Percentiles rank a stretch among this genome's conserved stretches.
Evolutionary conservation across 805 yeast species (phyloP).

Genomic region (Scheffersomyces ergatensis): DNA sequence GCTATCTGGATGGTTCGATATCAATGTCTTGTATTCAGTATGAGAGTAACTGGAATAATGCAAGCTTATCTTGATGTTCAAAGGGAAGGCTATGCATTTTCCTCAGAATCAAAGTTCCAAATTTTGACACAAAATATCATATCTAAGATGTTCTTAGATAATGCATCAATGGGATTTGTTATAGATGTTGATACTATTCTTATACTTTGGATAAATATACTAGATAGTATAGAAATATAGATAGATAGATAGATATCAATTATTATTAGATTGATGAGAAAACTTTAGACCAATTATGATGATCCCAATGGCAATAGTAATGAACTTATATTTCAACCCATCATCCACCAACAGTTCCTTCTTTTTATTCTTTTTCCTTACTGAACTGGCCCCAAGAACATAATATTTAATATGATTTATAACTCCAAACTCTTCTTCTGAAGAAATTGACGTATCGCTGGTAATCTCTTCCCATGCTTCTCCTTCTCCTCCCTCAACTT

Average conservation of each 20-base stretch:
- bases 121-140: too few relatives aligned
- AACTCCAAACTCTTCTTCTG: constrained; percentile 20
- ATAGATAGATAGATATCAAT: background rate
- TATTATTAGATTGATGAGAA: constrained; percentile 18
- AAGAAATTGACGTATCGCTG: constrained; percentile 9
- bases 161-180: too few relatives aligned
- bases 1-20: too few relatives aligned
- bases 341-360: constrained; percentile 33
- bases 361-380: constrained; percentile 4
- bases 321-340: constrained; percentile 38
- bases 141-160: too few relatives aligned
- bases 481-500: constrained; percentile 10
- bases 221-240: too few relatives aligned
- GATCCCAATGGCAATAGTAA: constrained; percentile 42
- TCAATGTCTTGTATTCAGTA: too few relatives aligned
- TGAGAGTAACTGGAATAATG: too few relatives aligned
- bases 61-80: too few relatives aligned
- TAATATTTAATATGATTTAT: constrained; percentile 34
- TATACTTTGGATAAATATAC: too few relatives aligned
- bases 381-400: constrained; percentile 20
- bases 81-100: too few relatives aligned
- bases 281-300: constrained; percentile 37
- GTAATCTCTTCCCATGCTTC: constrained; percentile 7
- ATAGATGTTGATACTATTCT: too few relatives aligned
- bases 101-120: too few relatives aligned